phyloP scores from a whole-genome alignment of 352 stramenopile genomes.

The Aphanomyces cochlioides region DNA sequence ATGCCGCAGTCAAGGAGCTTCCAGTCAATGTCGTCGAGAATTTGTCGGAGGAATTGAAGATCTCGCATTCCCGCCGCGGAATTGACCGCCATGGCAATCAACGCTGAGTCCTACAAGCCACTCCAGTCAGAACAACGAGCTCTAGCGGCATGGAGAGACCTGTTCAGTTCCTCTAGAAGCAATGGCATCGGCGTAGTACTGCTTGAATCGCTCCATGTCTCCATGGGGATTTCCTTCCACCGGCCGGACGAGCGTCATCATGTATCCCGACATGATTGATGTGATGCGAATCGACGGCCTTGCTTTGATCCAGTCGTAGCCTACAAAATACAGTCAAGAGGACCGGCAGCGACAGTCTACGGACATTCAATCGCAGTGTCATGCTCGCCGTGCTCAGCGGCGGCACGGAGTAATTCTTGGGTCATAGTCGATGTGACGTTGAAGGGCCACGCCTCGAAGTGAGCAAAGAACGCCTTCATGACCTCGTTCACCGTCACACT shows the following conservation, averaged over 20 bases:
- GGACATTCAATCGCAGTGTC: constrained; percentile 5
- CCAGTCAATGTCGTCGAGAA: background rate
- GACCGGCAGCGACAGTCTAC: background rate
- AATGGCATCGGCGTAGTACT: background rate
- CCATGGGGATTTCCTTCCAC: background rate
- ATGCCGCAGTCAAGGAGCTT: background rate
- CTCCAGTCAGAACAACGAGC: background rate
- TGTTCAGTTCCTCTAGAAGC: background rate
- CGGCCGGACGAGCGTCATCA: background rate
- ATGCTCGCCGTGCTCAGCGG: background rate
- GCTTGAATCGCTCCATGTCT: constrained; percentile 4
- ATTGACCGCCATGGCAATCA: background rate
- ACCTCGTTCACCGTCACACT: background rate
- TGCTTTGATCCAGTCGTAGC: constrained; percentile 1
- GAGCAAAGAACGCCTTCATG: background rate
- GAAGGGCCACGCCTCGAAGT: background rate
- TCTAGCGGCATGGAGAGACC: too few relatives aligned
- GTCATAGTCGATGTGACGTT: background rate
- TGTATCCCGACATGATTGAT: background rate
- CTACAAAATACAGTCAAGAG: background rate
- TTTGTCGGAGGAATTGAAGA: background rate
- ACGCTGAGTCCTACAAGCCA: background rate
- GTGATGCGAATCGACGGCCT: background rate
- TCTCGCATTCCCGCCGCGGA: background rate
- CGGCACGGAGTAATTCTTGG: background rate